These are phyloP conservation scores for Gossypium lobatum DNA, from an alignment of 441 rosid species.

Conservation along the genomic window DNA sequence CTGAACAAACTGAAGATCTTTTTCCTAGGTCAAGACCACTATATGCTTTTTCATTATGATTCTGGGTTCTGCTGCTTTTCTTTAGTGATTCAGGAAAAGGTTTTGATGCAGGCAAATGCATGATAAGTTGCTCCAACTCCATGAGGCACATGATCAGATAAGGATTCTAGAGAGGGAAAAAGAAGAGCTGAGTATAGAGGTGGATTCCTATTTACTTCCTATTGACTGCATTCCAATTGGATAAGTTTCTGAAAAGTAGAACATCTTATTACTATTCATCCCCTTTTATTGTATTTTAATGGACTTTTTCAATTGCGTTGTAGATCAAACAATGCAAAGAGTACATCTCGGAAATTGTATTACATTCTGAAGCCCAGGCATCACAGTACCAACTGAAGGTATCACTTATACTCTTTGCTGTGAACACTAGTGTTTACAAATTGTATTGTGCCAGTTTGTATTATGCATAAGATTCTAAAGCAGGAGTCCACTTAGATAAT, in stretches of 20 bases:
- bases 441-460: neutral
- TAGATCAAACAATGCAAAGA: constrained; percentile 75
- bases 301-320: constrained; percentile 21
- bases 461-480: neutral
- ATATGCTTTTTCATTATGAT: constrained; percentile 17
- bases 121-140: constrained; percentile 40
- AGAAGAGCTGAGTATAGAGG: constrained; percentile 68
- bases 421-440: neutral
- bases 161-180: constrained; percentile 51
- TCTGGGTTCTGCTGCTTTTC: constrained; percentile 18
- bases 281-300: constrained; percentile 5
- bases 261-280: neutral
- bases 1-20: constrained; percentile 35
- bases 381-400: constrained; percentile 87
- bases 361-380: constrained; percentile 96
- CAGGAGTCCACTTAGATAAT: neutral
- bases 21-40: constrained; percentile 39
- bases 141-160: constrained; percentile 43
- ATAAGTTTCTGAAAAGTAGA: neutral
- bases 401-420: constrained; percentile 3
- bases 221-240: constrained; percentile 5
- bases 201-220: constrained; percentile 21
- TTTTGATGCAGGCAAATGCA: constrained; percentile 36
- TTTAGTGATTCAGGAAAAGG: constrained; percentile 10
- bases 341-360: constrained; percentile 66